A percentile compares a stretch with the other conserved stretches of the same genome.
Conservation (phyloP, 192 early-diverging fungal species). For the Umbelopsis isabellina region DNA sequence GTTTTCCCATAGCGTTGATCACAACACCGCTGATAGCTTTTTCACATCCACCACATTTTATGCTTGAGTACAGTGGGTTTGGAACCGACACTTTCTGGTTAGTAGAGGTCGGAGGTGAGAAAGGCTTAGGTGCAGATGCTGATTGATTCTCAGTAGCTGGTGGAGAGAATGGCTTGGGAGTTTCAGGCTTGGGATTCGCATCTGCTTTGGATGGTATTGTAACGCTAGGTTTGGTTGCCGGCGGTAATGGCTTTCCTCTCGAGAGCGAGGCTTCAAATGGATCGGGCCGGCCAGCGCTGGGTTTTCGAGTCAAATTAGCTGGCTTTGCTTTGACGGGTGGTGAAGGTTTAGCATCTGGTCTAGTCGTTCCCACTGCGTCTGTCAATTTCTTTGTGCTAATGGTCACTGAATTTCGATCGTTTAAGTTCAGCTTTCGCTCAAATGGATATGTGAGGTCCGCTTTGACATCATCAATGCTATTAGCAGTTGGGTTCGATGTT, state of each 20-base stretch:
- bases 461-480: neutral
- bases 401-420: neutral
- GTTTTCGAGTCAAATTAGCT: neutral
- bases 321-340: conserved; percentile 16
- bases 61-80: conserved; percentile 19
- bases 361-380: neutral
- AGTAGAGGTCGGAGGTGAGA: neutral
- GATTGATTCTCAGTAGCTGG: neutral
- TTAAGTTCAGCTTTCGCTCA: conserved; percentile 8
- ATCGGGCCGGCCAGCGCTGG: neutral
- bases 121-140: neutral
- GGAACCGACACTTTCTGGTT: conserved; percentile 9
- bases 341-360: neutral
- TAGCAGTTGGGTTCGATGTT: neutral
- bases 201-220: too few relatives aligned
- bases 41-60: conserved; percentile 47
- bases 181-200: too few relatives aligned
- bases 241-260: conserved; percentile 3
- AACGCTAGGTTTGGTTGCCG: neutral
- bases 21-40: conserved; percentile 47
- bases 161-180: neutral
- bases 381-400: neutral
- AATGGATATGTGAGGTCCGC: conserved; percentile 7
- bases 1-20: conserved; percentile 54
- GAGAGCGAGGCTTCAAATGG: conserved; percentile 2